A percentile compares a stretch with the other conserved stretches of the same genome.
These are phyloP conservation scores for Citrus trifoliata DNA, from an alignment of 345 rosid species.

Conservation along the genomic window DNA sequence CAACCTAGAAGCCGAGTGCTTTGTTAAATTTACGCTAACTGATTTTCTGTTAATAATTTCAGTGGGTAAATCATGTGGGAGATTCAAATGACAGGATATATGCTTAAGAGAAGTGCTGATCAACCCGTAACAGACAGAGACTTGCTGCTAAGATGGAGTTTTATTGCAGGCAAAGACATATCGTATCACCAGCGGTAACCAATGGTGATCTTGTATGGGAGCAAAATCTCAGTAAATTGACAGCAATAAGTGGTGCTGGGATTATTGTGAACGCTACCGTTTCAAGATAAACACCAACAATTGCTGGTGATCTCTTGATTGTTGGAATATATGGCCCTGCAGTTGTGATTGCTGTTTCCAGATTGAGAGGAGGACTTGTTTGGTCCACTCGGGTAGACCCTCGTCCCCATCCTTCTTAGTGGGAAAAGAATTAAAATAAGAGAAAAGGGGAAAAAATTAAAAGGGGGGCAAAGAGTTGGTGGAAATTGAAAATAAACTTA, in stretches of 20 bases:
- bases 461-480: conserved; percentile 6
- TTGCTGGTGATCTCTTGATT: conserved; percentile 26
- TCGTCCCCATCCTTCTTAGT: conserved; percentile 20
- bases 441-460: conserved; percentile 8
- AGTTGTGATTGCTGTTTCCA: conserved; percentile 36
- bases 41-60: not conserved
- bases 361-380: conserved; percentile 30
- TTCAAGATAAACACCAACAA: conserved; percentile 43
- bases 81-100: conserved; percentile 29
- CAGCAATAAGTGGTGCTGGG: conserved; percentile 3
- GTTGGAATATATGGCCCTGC: conserved; percentile 45
- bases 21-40: not conserved
- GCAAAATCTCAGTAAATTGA: too few relatives aligned
- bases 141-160: conserved; percentile 36
- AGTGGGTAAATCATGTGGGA: conserved; percentile 51
- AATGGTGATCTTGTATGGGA: conserved; percentile 18
- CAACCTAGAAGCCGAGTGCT: not conserved
- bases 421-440: conserved; percentile 10
- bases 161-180: conserved; percentile 43
- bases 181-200: conserved; percentile 44
- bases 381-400: conserved; percentile 43
- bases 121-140: conserved; percentile 16
- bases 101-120: conserved; percentile 22
- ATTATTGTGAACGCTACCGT: conserved; percentile 22
- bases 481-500: conserved; percentile 19